Evolutionary conservation across 2,329 filamentous ascomycete species (phyloP).

Genomic region (Lachnellula cervina): DNA sequence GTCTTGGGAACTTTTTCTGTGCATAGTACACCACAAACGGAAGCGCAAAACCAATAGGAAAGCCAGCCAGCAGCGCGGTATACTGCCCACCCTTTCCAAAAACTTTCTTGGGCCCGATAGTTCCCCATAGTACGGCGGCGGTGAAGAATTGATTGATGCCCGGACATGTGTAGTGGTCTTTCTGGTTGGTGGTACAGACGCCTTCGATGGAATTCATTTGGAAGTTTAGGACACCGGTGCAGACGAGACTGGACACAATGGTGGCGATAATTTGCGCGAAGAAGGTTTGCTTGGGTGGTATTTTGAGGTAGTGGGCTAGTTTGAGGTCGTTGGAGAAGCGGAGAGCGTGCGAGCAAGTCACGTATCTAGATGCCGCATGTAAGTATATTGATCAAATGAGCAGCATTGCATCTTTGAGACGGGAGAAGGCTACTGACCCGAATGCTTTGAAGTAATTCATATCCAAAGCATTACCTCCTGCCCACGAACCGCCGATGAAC

Average conservation of each 20-base stretch:
- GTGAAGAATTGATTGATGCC: conserved; percentile 53
- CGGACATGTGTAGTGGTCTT: conserved; percentile 45
- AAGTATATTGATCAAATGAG: conserved; percentile 36
- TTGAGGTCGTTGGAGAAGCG: conserved; percentile 45
- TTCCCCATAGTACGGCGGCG: conserved; percentile 51
- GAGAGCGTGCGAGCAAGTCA: conserved; percentile 44
- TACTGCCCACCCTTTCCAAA: conserved; percentile 47
- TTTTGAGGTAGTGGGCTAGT: conserved; percentile 47
- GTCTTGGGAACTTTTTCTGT: conserved; percentile 38
- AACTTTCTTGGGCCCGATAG: conserved; percentile 42
- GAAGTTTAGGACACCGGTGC: conserved; percentile 36
- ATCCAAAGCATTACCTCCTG: conserved; percentile 58
- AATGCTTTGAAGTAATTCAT: conserved; percentile 78
- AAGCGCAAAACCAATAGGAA: conserved; percentile 44
- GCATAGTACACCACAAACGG: conserved; percentile 42
- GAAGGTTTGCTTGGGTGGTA: conserved; percentile 44
- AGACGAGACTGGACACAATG: conserved; percentile 41
- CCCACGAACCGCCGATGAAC: conserved; percentile 68
- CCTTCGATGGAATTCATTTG: conserved; percentile 37
- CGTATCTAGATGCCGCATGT: conserved; percentile 41
- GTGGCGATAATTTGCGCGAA: conserved; percentile 44
- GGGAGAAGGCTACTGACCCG: conserved; percentile 58
- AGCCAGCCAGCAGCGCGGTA: conserved; percentile 43
- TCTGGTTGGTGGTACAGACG: conserved; percentile 38
- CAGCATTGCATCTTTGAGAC: not conserved